phyloP scores from a whole-genome alignment of 2,329 filamentous ascomycete species.

The Exophiala xenobiotica region DNA sequence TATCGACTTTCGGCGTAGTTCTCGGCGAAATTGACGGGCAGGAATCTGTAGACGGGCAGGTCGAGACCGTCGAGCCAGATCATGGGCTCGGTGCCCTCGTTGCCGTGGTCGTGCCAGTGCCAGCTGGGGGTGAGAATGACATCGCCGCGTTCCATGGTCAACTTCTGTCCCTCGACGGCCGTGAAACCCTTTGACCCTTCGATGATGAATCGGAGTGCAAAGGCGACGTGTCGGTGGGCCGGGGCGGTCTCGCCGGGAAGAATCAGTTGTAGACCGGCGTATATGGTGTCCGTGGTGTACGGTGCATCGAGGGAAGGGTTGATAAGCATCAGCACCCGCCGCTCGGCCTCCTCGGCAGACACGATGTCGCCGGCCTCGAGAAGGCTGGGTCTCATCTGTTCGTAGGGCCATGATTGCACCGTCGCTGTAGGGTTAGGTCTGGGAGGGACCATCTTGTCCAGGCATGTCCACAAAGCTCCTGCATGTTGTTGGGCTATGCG shows the following conservation, averaged over 20 bases:
- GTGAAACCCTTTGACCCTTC: slow-evolving; percentile 58
- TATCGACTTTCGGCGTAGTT: slow-evolving; percentile 50
- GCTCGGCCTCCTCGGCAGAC: not conserved
- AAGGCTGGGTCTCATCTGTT: not conserved
- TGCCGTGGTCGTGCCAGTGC: slow-evolving; percentile 62
- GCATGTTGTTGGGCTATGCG: too few species aligned
- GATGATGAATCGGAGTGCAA: slow-evolving; percentile 59
- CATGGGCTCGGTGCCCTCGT: slow-evolving; percentile 54
- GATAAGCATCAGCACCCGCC: slow-evolving; percentile 2
- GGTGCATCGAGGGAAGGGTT: slow-evolving; percentile 40
- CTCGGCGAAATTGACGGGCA: slow-evolving; percentile 56
- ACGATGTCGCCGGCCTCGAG: not conserved
- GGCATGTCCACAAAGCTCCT: not conserved
- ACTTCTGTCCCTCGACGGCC: slow-evolving; percentile 55
- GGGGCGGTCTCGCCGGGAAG: slow-evolving; percentile 57
- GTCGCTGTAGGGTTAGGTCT: not conserved
- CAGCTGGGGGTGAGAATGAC: slow-evolving; percentile 59
- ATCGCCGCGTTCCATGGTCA: slow-evolving; percentile 54
- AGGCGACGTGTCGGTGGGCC: slow-evolving; percentile 57
- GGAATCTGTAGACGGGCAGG: slow-evolving; percentile 52
- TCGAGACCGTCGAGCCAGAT: slow-evolving; percentile 61
- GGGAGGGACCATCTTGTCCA: not conserved
- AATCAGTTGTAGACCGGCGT: slow-evolving; percentile 57
- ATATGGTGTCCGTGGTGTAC: slow-evolving; percentile 59
- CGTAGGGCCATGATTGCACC: not conserved